Evolutionary conservation across 2,329 filamentous ascomycete species (phyloP).

Genomic region (Aphanoascus verrucosus): DNA sequence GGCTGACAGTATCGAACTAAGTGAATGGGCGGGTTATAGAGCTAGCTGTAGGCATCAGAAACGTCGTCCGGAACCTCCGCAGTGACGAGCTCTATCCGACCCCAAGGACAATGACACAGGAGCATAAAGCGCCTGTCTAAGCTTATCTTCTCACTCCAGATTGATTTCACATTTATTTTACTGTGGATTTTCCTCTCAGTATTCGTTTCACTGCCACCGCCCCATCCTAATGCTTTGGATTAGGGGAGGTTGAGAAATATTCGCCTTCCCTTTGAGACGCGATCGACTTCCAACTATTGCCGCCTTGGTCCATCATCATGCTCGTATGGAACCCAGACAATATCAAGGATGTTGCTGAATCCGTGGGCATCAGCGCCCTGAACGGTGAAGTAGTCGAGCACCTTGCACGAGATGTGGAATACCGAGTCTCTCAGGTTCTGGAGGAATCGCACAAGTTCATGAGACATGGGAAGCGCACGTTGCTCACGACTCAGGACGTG

Average conservation of each 20-base stretch:
- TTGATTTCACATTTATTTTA: too few relatives aligned
- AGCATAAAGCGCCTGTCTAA: too few relatives aligned
- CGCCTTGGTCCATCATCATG: conserved; percentile 29
- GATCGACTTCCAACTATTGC: neutral
- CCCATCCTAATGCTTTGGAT: too few relatives aligned
- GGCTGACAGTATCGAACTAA: too few relatives aligned
- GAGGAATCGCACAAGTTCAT: conserved; percentile 93
- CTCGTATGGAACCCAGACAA: conserved; percentile 94
- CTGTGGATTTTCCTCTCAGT: too few relatives aligned
- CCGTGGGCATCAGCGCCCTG: conserved; percentile 72
- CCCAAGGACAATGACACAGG: too few relatives aligned
- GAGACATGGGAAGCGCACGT: conserved; percentile 78
- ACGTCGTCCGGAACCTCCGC: too few relatives aligned
- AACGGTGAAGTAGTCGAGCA: conserved; percentile 78
- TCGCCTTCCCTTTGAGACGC: neutral
- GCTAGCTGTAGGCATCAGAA: too few relatives aligned
- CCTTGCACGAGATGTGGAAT: conserved; percentile 88
- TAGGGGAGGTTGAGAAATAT: neutral
- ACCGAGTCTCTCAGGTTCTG: conserved; percentile 83
- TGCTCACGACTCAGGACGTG: conserved; percentile 79
- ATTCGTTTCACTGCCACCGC: too few relatives aligned
- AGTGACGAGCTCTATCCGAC: too few relatives aligned
- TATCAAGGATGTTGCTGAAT: conserved; percentile 89
- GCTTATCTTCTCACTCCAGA: too few relatives aligned
- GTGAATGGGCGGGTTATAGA: too few relatives aligned